A percentile compares a stretch with the other conserved stretches of the same genome.
Conservation (phyloP, 2,329 filamentous ascomycete species). For the Pseudogymnoascus destructans region DNA sequence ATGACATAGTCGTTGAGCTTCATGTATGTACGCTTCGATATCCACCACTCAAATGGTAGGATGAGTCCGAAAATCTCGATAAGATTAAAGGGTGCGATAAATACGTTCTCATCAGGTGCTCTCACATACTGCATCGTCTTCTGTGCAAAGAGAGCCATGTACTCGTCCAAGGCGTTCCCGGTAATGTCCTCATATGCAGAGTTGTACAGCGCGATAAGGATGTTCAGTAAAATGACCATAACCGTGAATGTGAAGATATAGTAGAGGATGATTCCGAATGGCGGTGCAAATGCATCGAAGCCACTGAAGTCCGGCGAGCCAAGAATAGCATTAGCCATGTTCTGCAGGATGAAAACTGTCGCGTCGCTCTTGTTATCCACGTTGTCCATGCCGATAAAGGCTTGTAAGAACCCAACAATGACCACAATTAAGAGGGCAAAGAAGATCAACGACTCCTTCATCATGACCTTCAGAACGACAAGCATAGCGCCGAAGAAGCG, state of each 20-base stretch:
- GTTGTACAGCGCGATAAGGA: slow-evolving; percentile 95
- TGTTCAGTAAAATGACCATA: slow-evolving; percentile 87
- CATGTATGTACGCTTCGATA: slow-evolving; percentile 61
- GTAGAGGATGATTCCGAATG: slow-evolving; percentile 89
- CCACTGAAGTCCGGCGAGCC: slow-evolving; percentile 78
- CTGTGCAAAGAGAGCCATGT: slow-evolving; percentile 80
- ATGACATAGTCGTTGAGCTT: slow-evolving; percentile 80
- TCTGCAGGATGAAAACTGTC: slow-evolving; percentile 59
- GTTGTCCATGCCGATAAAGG: slow-evolving; percentile 82
- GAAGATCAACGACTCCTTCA: slow-evolving; percentile 90
- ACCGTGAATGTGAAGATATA: slow-evolving; percentile 97
- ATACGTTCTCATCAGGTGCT: slow-evolving; percentile 95
- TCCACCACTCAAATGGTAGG: slow-evolving; percentile 89
- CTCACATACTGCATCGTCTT: slow-evolving; percentile 96
- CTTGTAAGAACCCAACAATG: slow-evolving; percentile 78
- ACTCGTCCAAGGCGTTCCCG: slow-evolving; percentile 83
- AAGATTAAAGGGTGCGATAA: slow-evolving; percentile 89
- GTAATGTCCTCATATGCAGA: slow-evolving; percentile 65
- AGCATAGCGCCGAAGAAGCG: slow-evolving; percentile 98
- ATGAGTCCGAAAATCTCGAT: slow-evolving; percentile 73
- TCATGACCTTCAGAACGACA: slow-evolving; percentile 89
- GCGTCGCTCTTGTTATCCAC: slow-evolving; percentile 59
- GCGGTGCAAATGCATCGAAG: slow-evolving; percentile 82
- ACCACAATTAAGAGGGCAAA: slow-evolving; percentile 82
- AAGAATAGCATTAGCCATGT: slow-evolving; percentile 85